Conservation (phyloP, 495 filamentous ascomycete species). For the Podospora bellae-mahoneyi region DNA sequence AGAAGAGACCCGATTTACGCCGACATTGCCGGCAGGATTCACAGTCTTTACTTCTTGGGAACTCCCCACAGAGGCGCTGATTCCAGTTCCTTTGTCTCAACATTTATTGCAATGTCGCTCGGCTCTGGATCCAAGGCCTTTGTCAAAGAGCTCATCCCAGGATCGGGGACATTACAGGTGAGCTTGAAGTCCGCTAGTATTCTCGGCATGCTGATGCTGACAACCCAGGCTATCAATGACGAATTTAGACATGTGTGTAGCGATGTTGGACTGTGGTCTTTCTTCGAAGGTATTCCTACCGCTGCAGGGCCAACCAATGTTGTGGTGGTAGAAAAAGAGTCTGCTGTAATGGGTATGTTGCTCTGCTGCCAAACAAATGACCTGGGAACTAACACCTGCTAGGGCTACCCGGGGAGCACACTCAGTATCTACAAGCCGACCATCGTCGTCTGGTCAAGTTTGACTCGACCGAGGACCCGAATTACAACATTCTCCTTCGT, state of each 20-base stretch:
- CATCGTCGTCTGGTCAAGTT: conserved; percentile 37
- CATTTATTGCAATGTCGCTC: conserved; percentile 8
- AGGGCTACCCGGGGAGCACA: conserved; percentile 40
- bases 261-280: conserved; percentile 40
- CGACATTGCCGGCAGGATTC: conserved; percentile 18
- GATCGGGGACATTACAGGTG: conserved; percentile 23
- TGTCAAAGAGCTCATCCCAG: conserved; percentile 38
- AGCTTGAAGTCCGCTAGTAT: not conserved
- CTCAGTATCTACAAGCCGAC: conserved; percentile 41
- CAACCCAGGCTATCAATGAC: conserved; percentile 41
- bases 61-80: conserved; percentile 32
- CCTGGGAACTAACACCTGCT: conserved; percentile 2
- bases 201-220: not conserved
- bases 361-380: not conserved
- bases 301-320: conserved; percentile 26
- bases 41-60: conserved; percentile 26
- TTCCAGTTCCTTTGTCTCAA: conserved; percentile 4
- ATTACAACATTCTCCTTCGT: conserved; percentile 26
- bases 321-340: conserved; percentile 44
- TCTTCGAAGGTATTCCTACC: conserved; percentile 44
- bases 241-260: conserved; percentile 40
- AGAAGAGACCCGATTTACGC: conserved; percentile 20
- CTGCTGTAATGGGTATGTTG: conserved; percentile 33
- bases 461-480: conserved; percentile 20
- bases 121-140: conserved; percentile 28